phyloP scores from a whole-genome alignment of 768 basidiomycete species.

The Termitomyces sp. region DNA sequence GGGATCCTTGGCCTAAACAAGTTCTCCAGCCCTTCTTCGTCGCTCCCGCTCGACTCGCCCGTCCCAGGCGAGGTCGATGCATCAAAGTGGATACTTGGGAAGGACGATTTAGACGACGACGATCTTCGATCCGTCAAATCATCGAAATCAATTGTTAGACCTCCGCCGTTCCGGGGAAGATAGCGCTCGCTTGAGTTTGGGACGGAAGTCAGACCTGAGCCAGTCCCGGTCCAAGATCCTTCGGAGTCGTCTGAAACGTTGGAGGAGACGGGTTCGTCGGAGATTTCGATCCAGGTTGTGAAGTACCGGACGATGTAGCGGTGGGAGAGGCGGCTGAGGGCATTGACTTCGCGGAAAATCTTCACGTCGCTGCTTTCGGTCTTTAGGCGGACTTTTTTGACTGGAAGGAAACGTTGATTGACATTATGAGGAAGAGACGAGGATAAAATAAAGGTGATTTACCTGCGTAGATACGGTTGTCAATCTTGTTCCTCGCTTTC shows the following conservation, averaged over 20 bases:
- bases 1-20: conserved; percentile 25
- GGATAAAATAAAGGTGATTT: conserved; percentile 17
- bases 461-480: conserved; percentile 82
- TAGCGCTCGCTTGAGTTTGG: conserved; percentile 33
- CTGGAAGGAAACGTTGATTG: conserved; percentile 27
- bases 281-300: conserved; percentile 84
- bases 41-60: conserved; percentile 25
- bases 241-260: conserved; percentile 50
- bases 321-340: conserved; percentile 83
- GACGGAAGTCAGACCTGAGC: conserved; percentile 53
- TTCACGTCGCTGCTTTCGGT: conserved; percentile 77
- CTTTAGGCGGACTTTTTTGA: conserved; percentile 86
- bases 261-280: conserved; percentile 33
- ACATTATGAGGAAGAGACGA: not conserved
- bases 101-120: conserved; percentile 47
- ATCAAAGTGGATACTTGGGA: conserved; percentile 85
- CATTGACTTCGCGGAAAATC: conserved; percentile 89
- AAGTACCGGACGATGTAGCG: conserved; percentile 90
- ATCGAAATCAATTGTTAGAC: conserved; percentile 61
- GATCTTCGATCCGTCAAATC: conserved; percentile 59
- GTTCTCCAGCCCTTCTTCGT: conserved; percentile 35
- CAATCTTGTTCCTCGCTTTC: conserved; percentile 88
- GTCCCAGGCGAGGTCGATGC: conserved; percentile 37
- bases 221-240: conserved; percentile 25
- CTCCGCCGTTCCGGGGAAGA: conserved; percentile 44